Evolutionary conservation across 495 filamentous ascomycete species (phyloP).

Genomic region (Tuber melanosporum): DNA sequence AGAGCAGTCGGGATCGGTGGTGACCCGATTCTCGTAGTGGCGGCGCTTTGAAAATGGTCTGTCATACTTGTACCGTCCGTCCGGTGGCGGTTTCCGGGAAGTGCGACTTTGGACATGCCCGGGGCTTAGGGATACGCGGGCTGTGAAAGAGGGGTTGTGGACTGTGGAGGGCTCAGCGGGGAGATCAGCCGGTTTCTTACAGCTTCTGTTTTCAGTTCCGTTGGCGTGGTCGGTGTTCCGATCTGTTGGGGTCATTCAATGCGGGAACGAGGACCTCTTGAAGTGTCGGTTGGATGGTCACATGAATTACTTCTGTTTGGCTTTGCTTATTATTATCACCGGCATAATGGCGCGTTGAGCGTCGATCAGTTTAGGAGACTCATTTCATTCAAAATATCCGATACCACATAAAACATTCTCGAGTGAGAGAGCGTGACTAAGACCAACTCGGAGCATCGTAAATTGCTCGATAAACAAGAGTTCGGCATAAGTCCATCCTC

Average conservation of each 20-base stretch:
- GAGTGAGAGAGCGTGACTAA: neutral
- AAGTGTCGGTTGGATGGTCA: neutral
- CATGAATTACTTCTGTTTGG: neutral
- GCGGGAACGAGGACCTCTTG: neutral
- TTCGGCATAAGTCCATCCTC: neutral
- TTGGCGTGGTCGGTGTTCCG: neutral
- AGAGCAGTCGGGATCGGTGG: too few species aligned
- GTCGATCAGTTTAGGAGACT: neutral
- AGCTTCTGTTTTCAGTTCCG: neutral
- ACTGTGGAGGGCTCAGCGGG: neutral
- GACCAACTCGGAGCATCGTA: neutral
- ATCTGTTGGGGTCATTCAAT: neutral
- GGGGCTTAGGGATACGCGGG: neutral
- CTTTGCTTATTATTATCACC: neutral
- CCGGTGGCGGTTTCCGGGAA: too few species aligned
- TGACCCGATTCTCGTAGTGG: too few species aligned
- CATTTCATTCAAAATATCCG: too few species aligned
- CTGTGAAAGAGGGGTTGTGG: neutral
- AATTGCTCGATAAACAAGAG: neutral
- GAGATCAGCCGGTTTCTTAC: neutral
- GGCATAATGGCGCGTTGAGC: neutral
- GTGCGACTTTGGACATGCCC: neutral
- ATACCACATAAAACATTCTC: neutral
- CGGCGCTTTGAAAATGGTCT: too few species aligned
- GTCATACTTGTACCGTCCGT: too few species aligned